A percentile compares a stretch with the other conserved stretches of the same genome.
These are phyloP conservation scores for Russula emetica DNA, from an alignment of 768 basidiomycete species.

Conservation along the genomic window DNA sequence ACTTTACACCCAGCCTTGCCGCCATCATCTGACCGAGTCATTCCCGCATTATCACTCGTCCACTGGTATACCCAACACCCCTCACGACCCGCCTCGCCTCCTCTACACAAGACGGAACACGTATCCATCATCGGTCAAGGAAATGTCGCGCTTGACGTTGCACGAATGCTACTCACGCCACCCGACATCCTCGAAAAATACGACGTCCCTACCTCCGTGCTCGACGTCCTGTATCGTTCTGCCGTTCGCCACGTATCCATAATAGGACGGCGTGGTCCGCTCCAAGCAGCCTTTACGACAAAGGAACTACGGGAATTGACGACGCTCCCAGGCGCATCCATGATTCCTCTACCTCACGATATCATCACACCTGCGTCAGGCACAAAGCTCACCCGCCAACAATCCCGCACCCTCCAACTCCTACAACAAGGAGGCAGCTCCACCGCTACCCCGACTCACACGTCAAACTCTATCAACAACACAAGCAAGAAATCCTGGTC, in stretches of 20 bases:
- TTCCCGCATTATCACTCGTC: constrained; percentile 79
- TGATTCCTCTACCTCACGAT: constrained; percentile 54
- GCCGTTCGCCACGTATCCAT: constrained; percentile 74
- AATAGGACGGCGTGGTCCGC: constrained; percentile 79
- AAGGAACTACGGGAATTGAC: constrained; percentile 90
- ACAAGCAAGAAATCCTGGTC: constrained; percentile 66
- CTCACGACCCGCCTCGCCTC: constrained; percentile 53
- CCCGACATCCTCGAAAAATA: constrained; percentile 58
- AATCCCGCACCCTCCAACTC: constrained; percentile 61
- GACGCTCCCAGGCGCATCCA: constrained; percentile 54
- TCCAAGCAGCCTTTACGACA: constrained; percentile 85
- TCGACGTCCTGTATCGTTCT: constrained; percentile 60
- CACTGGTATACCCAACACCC: constrained; percentile 98
- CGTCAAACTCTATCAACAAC: constrained; percentile 35
- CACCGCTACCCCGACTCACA: constrained; percentile 15
- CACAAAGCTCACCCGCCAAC: constrained; percentile 51
- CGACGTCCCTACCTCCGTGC: constrained; percentile 73
- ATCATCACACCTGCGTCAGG: constrained; percentile 41
- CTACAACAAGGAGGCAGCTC: constrained; percentile 63
- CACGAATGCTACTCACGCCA: constrained; percentile 79
- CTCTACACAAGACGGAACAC: constrained; percentile 61
- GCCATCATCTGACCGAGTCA: constrained; percentile 44
- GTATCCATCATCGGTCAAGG: constrained; percentile 90
- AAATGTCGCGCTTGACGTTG: constrained; percentile 91
- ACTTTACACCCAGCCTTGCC: constrained; percentile 52